Conservation (phyloP, 2,329 filamentous ascomycete species). For the Colletotrichum scovillei region DNA sequence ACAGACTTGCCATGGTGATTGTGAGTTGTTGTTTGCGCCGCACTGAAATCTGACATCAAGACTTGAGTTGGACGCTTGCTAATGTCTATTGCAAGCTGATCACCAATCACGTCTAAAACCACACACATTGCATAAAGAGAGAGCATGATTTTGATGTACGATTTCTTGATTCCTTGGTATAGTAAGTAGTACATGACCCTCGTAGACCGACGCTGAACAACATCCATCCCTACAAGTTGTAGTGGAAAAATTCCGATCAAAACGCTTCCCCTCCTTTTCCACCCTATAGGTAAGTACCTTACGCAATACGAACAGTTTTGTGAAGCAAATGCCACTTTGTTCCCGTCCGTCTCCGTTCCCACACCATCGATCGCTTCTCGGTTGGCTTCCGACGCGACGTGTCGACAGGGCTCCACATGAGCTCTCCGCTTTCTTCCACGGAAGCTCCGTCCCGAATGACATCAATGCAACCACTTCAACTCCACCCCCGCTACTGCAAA, state of each 20-base stretch:
- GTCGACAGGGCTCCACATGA: slow-evolving; percentile 1
- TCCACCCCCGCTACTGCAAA: slow-evolving; percentile 9
- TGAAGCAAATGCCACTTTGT: neutral
- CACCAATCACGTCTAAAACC: too few relatives aligned
- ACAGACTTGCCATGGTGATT: neutral
- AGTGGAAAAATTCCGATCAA: neutral
- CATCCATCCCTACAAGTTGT: neutral
- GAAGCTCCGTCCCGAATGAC: slow-evolving; percentile 7
- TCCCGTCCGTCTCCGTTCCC: neutral
- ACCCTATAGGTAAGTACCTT: neutral
- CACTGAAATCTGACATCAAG: neutral
- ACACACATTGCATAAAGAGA: too few relatives aligned
- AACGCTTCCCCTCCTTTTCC: neutral
- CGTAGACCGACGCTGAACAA: neutral
- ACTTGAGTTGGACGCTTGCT: too few relatives aligned
- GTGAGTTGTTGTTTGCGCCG: neutral
- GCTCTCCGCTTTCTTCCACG: slow-evolving; percentile 9
- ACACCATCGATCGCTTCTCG: neutral
- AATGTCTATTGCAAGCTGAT: too few relatives aligned
- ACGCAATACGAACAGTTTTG: neutral
- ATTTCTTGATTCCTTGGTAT: slow-evolving; percentile 1
- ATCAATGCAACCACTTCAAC: slow-evolving; percentile 26
- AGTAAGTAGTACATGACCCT: slow-evolving; percentile 10
- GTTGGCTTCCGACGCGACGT: neutral
- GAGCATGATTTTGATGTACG: neutral